Evolutionary conservation across 2,329 filamentous ascomycete species (phyloP).

Genomic region (Penicillium sp.): DNA sequence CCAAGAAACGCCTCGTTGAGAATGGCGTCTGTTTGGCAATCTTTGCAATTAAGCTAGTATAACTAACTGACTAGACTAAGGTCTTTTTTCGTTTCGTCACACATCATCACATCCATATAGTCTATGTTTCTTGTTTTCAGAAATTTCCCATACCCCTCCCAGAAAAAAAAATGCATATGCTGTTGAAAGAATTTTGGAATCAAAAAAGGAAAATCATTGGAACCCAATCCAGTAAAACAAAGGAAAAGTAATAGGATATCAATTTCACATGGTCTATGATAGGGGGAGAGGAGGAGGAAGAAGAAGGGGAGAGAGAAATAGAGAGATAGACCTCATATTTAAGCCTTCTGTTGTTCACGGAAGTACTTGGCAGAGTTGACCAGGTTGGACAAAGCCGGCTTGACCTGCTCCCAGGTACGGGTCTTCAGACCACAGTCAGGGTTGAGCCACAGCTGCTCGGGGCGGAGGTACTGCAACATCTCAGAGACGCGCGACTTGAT

Average conservation of each 20-base stretch:
- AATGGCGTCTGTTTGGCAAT: slow-evolving; percentile 17
- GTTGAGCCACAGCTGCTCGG: slow-evolving; percentile 99
- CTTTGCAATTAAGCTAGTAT: not conserved
- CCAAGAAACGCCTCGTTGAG: slow-evolving; percentile 19
- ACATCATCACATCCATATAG: slow-evolving; percentile 14
- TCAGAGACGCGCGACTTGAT: slow-evolving; percentile 96
- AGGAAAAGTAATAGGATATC: slow-evolving; percentile 15
- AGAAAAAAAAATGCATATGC: slow-evolving; percentile 13
- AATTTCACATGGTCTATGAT: not conserved
- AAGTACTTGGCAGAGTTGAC: slow-evolving; percentile 96
- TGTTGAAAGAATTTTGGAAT: slow-evolving; percentile 14
- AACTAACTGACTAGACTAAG: not conserved
- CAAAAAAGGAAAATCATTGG: slow-evolving; percentile 11
- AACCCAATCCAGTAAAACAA: slow-evolving; percentile 9
- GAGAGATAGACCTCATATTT: slow-evolving; percentile 9
- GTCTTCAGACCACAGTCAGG: slow-evolving; percentile 99
- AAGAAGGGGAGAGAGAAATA: slow-evolving; percentile 18
- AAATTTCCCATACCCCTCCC: slow-evolving; percentile 1
- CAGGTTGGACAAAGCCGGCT: slow-evolving; percentile 93
- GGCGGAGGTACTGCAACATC: slow-evolving; percentile 97
- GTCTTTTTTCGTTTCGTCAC: slow-evolving; percentile 7
- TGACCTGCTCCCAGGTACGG: slow-evolving; percentile 97
- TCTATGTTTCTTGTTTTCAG: not conserved
- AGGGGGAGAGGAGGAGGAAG: not conserved
- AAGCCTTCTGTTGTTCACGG: slow-evolving; percentile 74